These are phyloP conservation scores for Saururus chinensis DNA, from an alignment of 164 flowering plant species.

Conservation along the genomic window DNA sequence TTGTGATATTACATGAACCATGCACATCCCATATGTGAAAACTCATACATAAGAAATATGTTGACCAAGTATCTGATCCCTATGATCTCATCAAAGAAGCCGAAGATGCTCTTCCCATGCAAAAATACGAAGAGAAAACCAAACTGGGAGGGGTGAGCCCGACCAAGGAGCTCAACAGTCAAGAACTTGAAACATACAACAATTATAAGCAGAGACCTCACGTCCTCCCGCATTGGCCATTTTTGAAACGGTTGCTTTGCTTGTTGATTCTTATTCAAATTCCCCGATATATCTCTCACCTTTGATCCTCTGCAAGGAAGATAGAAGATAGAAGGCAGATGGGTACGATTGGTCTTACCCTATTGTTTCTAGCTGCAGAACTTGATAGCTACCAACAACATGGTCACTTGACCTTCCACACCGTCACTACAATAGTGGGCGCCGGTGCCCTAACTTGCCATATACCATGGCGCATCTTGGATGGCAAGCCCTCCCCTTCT, in stretches of 20 bases:
- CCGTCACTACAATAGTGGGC: slow-evolving; percentile 93
- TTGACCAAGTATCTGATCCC: too few species aligned
- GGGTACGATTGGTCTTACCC: neutral
- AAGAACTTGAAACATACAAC: neutral
- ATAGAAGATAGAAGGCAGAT: too few species aligned
- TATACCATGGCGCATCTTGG: slow-evolving; percentile 89
- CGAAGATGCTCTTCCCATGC: too few species aligned
- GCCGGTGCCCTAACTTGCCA: slow-evolving; percentile 95
- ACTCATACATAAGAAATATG: too few species aligned
- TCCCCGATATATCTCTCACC: neutral
- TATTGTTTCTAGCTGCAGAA: neutral
- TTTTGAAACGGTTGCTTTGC: neutral
- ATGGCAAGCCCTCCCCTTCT: slow-evolving; percentile 31
- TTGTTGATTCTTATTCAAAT: neutral
- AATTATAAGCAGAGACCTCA: neutral
- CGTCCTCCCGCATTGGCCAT: neutral
- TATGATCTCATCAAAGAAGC: too few species aligned
- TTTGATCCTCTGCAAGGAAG: neutral
- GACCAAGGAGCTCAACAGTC: too few species aligned
- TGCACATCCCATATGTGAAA: too few species aligned
- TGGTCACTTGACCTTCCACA: slow-evolving; percentile 87
- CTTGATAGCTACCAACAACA: too few species aligned
- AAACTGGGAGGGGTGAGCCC: too few species aligned
- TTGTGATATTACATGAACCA: too few species aligned
- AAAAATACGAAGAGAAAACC: too few species aligned